Evolutionary conservation across 2,329 filamentous ascomycete genomes (phyloP).

Genomic region (Lecanicillium sp.): DNA sequence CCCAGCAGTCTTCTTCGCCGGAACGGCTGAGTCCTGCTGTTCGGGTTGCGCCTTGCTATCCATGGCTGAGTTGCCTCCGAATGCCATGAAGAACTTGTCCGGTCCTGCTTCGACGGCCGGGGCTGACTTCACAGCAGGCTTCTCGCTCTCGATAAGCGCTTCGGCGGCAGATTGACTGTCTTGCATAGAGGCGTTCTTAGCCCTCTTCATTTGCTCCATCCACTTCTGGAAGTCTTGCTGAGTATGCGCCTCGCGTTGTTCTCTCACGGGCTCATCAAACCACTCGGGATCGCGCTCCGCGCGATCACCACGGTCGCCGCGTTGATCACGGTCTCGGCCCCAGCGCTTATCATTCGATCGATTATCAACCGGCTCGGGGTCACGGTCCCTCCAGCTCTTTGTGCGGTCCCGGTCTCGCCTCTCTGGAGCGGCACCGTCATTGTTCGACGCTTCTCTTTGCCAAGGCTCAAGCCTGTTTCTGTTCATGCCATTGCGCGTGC

Average conservation of each 20-base stretch:
- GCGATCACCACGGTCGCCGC: constrained; percentile 25
- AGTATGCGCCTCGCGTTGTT: constrained; percentile 65
- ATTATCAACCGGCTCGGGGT: constrained; percentile 31
- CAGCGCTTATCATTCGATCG: constrained; percentile 40
- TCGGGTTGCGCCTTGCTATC: constrained; percentile 47
- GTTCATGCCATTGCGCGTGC: constrained; percentile 56
- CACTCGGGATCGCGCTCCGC: constrained; percentile 83
- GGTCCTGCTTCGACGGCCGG: constrained; percentile 59
- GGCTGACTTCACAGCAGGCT: constrained; percentile 49
- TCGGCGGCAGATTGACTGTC: constrained; percentile 20
- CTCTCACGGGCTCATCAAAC: constrained; percentile 69
- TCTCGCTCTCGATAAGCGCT: constrained; percentile 36
- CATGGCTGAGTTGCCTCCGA: constrained; percentile 30
- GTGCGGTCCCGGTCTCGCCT: constrained; percentile 48
- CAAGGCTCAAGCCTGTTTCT: constrained; percentile 67
- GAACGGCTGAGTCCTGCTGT: constrained; percentile 33
- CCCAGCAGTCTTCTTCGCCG: constrained; percentile 42
- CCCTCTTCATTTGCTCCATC: constrained; percentile 83
- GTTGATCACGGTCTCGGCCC: constrained; percentile 48
- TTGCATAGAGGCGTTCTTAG: constrained; percentile 32
- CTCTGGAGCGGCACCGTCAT: constrained; percentile 25
- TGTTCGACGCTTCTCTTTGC: constrained; percentile 53
- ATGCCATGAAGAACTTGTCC: constrained; percentile 69
- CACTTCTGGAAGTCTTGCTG: constrained; percentile 91
- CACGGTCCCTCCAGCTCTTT: constrained; percentile 54